Percentiles rank a stretch among this genome's conserved stretches.
Conservation (phyloP, 352 stramenopile species). For the Halophytophthora batemanensis region DNA sequence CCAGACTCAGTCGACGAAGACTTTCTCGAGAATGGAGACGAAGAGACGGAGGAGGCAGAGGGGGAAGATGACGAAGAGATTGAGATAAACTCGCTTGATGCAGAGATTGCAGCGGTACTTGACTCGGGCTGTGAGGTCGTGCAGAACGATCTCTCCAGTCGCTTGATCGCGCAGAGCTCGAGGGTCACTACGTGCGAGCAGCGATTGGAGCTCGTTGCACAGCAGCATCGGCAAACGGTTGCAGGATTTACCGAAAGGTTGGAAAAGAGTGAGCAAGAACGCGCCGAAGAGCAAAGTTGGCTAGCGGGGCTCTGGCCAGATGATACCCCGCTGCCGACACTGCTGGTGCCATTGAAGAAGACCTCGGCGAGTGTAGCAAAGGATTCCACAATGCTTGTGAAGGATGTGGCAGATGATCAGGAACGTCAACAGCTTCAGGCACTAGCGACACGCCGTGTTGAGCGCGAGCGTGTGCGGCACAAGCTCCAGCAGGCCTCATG, state of each 20-base stretch:
- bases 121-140: constrained; percentile 13
- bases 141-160: constrained; percentile 8
- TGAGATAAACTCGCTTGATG: constrained; percentile 14
- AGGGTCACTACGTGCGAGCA: constrained; percentile 10
- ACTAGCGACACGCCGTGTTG: constrained; percentile 31
- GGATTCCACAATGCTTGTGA: constrained; percentile 13
- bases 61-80: constrained; percentile 3
- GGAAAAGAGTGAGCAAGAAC: constrained; percentile 3
- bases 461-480: constrained; percentile 34
- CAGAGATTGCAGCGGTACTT: constrained; percentile 21
- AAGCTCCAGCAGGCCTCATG: constrained; percentile 40
- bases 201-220: constrained; percentile 8
- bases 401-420: constrained; percentile 20
- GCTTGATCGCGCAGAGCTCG: constrained; percentile 8
- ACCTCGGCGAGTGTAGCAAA: neutral
- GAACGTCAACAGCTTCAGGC: constrained; percentile 34
- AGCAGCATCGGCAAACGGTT: constrained; percentile 4
- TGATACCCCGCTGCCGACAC: constrained; percentile 47
- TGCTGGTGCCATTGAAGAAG: constrained; percentile 43
- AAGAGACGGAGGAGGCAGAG: neutral
- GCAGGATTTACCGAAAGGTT: constrained; percentile 4
- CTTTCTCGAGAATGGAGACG: constrained; percentile 3
- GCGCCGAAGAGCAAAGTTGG: constrained; percentile 59
- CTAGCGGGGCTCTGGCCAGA: constrained; percentile 62
- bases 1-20: constrained; percentile 16